Conservation (phyloP, 805 yeast species). For the Metschnikowia baotianmanensis region DNA sequence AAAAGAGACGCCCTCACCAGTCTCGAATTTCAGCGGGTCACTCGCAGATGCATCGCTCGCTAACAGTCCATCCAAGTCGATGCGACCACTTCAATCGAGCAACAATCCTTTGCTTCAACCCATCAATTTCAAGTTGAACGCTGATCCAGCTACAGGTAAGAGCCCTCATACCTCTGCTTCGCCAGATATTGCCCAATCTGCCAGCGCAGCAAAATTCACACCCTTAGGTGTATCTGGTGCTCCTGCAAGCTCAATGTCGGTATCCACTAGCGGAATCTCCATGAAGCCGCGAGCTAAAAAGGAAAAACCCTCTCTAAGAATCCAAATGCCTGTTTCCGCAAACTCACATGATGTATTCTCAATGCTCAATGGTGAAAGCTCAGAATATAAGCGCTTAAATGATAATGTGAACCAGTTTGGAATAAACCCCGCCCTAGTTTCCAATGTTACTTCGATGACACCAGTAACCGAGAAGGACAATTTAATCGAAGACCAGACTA, state of each 20-base stretch:
- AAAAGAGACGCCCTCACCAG: conserved; percentile 35
- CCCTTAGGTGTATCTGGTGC: not conserved
- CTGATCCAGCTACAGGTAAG: conserved; percentile 5
- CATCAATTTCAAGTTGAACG: conserved; percentile 42
- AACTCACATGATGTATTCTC: conserved; percentile 33
- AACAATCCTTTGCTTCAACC: conserved; percentile 54
- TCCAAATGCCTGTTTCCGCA: conserved; percentile 77
- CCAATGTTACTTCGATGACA: conserved; percentile 66
- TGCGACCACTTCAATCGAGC: conserved; percentile 51
- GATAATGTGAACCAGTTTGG: conserved; percentile 68
- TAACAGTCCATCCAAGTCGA: conserved; percentile 39
- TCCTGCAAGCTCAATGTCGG: not conserved
- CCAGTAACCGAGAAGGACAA: conserved; percentile 65
- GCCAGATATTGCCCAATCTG: not conserved
- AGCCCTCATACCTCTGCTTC: not conserved
- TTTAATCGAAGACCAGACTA: conserved; percentile 14
- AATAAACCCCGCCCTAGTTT: conserved; percentile 50
- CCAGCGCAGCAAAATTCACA: not conserved
- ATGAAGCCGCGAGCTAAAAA: conserved; percentile 26
- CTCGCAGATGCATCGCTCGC: conserved; percentile 20
- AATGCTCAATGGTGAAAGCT: conserved; percentile 35
- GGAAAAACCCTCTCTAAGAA: conserved; percentile 54
- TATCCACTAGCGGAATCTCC: not conserved
- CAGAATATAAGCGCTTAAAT: conserved; percentile 17
- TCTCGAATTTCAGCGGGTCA: conserved; percentile 1